These are phyloP conservation scores for Mycena polygramma DNA, from an alignment of 768 basidiomycete species.

Conservation along the genomic window DNA sequence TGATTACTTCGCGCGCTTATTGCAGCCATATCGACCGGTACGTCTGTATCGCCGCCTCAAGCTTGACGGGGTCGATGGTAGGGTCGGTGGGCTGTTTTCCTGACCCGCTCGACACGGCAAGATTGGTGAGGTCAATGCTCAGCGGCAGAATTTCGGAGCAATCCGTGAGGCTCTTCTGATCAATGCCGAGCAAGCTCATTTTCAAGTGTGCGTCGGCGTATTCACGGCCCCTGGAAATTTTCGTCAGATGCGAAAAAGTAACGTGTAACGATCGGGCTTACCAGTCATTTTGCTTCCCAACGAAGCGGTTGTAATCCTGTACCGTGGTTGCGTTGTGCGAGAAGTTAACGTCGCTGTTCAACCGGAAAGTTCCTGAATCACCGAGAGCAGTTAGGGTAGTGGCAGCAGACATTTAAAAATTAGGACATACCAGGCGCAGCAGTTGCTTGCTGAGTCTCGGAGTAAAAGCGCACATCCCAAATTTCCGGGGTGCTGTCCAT, in stretches of 20 bases:
- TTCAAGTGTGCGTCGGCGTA: constrained; percentile 16
- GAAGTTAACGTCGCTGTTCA: too few relatives aligned
- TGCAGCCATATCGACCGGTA: background rate
- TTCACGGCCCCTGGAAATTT: background rate
- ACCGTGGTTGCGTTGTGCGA: too few relatives aligned
- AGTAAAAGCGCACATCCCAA: constrained; percentile 4
- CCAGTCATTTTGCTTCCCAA: too few relatives aligned
- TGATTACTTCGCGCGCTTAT: too few relatives aligned
- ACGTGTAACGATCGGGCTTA: too few relatives aligned
- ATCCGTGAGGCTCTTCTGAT: constrained; percentile 1
- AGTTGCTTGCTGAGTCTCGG: background rate
- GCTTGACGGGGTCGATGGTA: background rate
- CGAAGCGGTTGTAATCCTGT: too few relatives aligned
- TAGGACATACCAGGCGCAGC: too few relatives aligned
- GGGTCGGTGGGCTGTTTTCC: background rate
- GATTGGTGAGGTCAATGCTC: constrained; percentile 1
- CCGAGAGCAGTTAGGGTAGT: too few relatives aligned
- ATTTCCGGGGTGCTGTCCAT: background rate
- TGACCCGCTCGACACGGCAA: background rate
- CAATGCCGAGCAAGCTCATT: constrained; percentile 13
- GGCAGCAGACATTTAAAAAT: too few relatives aligned
- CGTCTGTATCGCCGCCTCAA: background rate
- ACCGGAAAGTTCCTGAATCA: background rate
- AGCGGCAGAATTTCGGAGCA: constrained; percentile 9
- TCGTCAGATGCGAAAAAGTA: background rate